Base-by-base conservation (phyloP, 106 monocot genomes). In the Dendrobium officinale region DNA sequence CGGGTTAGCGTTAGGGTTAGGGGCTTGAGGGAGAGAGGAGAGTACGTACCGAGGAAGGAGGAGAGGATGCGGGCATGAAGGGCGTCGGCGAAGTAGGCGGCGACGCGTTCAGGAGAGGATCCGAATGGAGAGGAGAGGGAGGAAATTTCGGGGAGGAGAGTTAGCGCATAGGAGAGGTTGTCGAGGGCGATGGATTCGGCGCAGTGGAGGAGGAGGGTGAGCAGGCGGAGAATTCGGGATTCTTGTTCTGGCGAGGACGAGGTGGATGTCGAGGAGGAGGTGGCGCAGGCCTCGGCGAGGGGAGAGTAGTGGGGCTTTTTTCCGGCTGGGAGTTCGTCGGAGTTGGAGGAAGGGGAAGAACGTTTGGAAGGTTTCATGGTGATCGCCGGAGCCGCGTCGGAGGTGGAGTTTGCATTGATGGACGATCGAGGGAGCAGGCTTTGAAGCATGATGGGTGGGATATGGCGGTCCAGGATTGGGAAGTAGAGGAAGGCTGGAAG, bases 11-110 rank as follows among this genome's bases (percentile, higher is more conserved):
- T 79, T 4, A 89, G 47, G 18, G 83, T 82, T 54, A 83, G 55
- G 33, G 78, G 26, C 31, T 77, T 73, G 41, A 80, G n/a, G 11
- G 77, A 10, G 18, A 82, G 43, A 7, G 87, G 81, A 0, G 87
- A 81, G 80, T 87, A 86, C 67, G 79, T 22, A 47, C 86, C 86
- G 59, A 89, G 78, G 73, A 77, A 84, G 42, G 86, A 89, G 80
- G 81, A 84, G 48, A 89, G 16, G 77, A 89, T 86, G 11, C 87
- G 78, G 47, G 83, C 72, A 80, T 79, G 72, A 73, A 91, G 86
- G 2, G 91, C 91, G 68, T 91, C 88, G 79, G 85, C 67, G 88
- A 91, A 91, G 88, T 91, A 91, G 24, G 91, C 88, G 29, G 88
- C 86, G 18, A 91, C 85, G 72, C 91, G 88, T 81, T 91, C 85